phyloP scores from a whole-genome alignment of 192 early-diverging fungal species.

The Cetraspora pellucida region DNA sequence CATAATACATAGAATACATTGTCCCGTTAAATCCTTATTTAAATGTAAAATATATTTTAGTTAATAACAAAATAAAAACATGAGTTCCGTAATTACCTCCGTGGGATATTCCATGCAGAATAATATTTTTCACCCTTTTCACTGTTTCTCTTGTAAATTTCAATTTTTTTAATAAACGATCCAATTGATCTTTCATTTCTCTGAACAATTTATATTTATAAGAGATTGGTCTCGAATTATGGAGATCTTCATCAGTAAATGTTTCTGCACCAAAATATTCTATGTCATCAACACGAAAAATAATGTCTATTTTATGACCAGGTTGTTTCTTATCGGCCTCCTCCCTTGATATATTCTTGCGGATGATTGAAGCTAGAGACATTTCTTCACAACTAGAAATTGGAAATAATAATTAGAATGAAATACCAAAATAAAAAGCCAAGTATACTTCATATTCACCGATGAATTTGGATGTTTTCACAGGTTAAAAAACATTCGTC shows the following conservation, averaged over 20 bases:
- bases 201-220: slow-evolving; percentile 6
- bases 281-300: slow-evolving; percentile 25
- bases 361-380: slow-evolving; percentile 8
- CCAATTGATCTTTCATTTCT: slow-evolving; percentile 27
- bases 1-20: slow-evolving; percentile 15
- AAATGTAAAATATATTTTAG: background rate
- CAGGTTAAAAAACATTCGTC: background rate
- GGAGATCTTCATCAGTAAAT: slow-evolving; percentile 10
- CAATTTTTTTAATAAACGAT: slow-evolving; percentile 20
- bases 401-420: background rate
- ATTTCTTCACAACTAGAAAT: slow-evolving; percentile 14
- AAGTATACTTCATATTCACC: background rate
- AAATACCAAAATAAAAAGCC: background rate
- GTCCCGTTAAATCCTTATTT: slow-evolving; percentile 11
- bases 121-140: background rate
- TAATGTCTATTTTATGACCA: slow-evolving; percentile 18
- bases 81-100: background rate
- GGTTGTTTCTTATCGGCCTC: background rate
- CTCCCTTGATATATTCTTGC: slow-evolving; percentile 19
- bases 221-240: slow-evolving; percentile 4
- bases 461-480: slow-evolving; percentile 7
- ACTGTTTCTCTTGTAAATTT: slow-evolving; percentile 24
- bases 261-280: slow-evolving; percentile 27
- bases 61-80: too few species aligned
- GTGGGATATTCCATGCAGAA: background rate